Conservation (phyloP, 2,329 filamentous ascomycete genomes). For the Penicillium sp. region DNA sequence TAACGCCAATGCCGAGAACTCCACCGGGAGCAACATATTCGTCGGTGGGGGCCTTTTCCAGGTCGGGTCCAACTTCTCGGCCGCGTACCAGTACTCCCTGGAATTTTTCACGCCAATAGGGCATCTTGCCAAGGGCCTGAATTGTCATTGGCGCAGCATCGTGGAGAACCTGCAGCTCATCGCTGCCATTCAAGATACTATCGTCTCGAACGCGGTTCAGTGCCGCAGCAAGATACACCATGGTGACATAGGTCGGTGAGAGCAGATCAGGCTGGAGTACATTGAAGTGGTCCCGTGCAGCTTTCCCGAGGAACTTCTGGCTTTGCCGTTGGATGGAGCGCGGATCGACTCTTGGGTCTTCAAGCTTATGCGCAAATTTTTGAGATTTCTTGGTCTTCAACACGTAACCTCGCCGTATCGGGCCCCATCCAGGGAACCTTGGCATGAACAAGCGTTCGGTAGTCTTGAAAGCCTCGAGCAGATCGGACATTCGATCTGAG, state of each 20-base stretch:
- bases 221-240: conserved; percentile 44
- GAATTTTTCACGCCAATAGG: conserved; percentile 40
- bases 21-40: neutral
- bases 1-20: neutral
- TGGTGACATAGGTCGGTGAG: conserved; percentile 45
- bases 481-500: conserved; percentile 56
- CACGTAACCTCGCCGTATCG: conserved; percentile 35
- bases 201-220: conserved; percentile 37
- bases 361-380: conserved; percentile 32
- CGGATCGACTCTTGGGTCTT: conserved; percentile 21
- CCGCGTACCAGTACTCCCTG: conserved; percentile 42
- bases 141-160: conserved; percentile 37
- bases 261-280: conserved; percentile 41
- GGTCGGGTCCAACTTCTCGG: neutral
- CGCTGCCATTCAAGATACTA: conserved; percentile 34
- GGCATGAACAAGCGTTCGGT: conserved; percentile 79
- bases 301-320: conserved; percentile 32
- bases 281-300: conserved; percentile 33
- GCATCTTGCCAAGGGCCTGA: conserved; percentile 37
- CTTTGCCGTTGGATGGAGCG: conserved; percentile 5
- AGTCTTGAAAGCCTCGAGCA: conserved; percentile 61
- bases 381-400: conserved; percentile 30
- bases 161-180: conserved; percentile 30
- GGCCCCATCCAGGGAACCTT: conserved; percentile 71
- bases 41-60: neutral